Evolutionary conservation across 108 stramenopile genomes (phyloP), one percentile per base, ranked within the genome.

Genomic region (Conticribra guillardii): DNA sequence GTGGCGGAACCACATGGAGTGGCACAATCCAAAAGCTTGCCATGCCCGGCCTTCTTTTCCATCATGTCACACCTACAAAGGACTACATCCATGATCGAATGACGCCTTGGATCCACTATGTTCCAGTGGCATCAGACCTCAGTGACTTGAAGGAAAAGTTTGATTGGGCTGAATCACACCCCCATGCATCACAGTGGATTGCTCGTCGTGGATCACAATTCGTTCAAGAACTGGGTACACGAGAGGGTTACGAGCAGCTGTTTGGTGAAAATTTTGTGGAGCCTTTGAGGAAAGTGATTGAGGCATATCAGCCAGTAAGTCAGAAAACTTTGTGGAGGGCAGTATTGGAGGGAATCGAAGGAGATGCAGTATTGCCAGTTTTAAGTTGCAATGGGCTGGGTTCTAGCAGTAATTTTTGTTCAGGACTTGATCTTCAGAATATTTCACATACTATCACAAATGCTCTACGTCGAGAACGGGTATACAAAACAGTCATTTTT

Each of bases 111-210:
- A 32, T 56, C 7, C 72, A 73, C 34, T 73, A 73, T 23, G 37
- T 73, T 30, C 76, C 76, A 4, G 49, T 78, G 8, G 52, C 33
- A 7, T 50, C 71, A 16, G 76, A 78, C 29, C 34, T 78, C 1
- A 46, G 58, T 37, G 76, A 78, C 22, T 44, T 78, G 49, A 64
- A 48, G 1, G 61, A 64, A 46, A 78, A 72, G 60, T 76, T 70
- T 48, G 75, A 70, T 53, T 76, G 75, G 75, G 75, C 75, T 17
- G 69, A 76, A 32, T 22, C 22, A 29, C 57, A 78, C 59, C 71
- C 63, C 19, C 23, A 51, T 16, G 30, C 59, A n/a, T 70, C 76
- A 4, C 32, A 33, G 31, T 26, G 14, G 17, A 77, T 77, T 48
- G 60, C 76, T 15, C 26, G 23, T 11, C n/a, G n/a, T 46, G 73